These are phyloP conservation scores for Aureobasidium sp. DNA, from an alignment of 2,329 filamentous ascomycete species.

Conservation along the genomic window DNA sequence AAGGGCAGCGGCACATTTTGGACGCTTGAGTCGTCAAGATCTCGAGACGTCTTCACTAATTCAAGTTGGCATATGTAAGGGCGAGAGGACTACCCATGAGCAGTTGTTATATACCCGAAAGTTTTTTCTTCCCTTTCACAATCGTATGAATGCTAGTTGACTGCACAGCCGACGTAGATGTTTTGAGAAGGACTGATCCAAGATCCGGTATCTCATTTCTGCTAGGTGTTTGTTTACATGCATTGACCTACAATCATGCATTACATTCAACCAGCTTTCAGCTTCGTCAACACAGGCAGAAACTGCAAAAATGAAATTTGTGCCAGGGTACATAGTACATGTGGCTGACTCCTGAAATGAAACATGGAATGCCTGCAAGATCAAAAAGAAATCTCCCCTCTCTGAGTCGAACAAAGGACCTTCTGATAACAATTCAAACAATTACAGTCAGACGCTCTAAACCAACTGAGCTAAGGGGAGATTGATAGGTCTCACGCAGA, in stretches of 20 bases:
- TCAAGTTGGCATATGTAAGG: background rate
- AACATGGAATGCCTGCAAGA: too few species aligned
- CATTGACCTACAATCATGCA: too few species aligned
- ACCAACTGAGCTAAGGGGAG: constrained; percentile 15
- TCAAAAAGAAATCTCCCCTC: constrained; percentile 14
- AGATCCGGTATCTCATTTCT: background rate
- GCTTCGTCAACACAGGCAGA: too few species aligned
- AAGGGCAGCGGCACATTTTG: background rate
- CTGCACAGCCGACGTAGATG: background rate
- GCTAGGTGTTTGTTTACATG: background rate
- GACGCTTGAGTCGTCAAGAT: background rate
- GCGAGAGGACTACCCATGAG: background rate
- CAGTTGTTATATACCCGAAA: background rate
- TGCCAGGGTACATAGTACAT: too few species aligned
- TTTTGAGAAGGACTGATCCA: background rate
- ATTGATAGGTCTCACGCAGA: background rate
- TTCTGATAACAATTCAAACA: constrained; percentile 11
- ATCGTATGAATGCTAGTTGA: background rate
- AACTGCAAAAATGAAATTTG: too few species aligned
- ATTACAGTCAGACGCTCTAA: constrained; percentile 16
- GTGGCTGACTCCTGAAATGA: too few species aligned
- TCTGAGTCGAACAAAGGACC: constrained; percentile 16
- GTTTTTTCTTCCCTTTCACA: background rate
- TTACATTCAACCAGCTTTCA: too few species aligned
- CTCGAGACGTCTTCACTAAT: background rate